phyloP scores from a whole-genome alignment of 129 eudicot species.

The Saussurea involucrata region DNA sequence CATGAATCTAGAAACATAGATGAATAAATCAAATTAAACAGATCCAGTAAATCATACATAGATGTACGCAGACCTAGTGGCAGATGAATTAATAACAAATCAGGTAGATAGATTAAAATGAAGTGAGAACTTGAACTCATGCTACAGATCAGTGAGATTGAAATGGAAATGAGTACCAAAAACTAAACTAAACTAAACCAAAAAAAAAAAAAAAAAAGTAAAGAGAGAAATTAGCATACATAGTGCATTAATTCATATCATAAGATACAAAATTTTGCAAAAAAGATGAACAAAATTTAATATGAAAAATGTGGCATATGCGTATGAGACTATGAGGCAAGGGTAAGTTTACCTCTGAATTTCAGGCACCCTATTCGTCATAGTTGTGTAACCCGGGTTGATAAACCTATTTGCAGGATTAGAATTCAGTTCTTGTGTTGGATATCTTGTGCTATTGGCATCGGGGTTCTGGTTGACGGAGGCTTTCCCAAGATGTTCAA shows the following conservation, averaged over 20 bases:
- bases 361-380: background rate
- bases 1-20: background rate
- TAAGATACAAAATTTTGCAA: conserved; percentile 12
- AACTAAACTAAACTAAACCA: background rate
- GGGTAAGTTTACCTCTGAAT: background rate
- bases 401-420: conserved; percentile 19
- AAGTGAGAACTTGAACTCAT: background rate
- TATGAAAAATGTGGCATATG: conserved; percentile 13
- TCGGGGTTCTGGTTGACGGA: conserved; percentile 20
- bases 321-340: background rate
- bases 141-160: background rate
- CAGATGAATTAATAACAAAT: background rate
- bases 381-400: background rate
- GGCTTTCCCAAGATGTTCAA: conserved; percentile 59
- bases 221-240: background rate
- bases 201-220: background rate
- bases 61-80: background rate
- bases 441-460: conserved; percentile 29
- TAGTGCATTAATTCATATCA: conserved; percentile 12
- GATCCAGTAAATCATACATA: background rate
- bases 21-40: background rate
- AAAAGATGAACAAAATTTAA: background rate
- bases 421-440: conserved; percentile 39
- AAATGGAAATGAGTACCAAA: background rate
- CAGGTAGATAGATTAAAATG: background rate